A percentile compares a stretch with the other conserved stretches of the same genome.
phyloP scores from a whole-genome alignment of 305 asterid genomes.

The Rubia occidens region DNA sequence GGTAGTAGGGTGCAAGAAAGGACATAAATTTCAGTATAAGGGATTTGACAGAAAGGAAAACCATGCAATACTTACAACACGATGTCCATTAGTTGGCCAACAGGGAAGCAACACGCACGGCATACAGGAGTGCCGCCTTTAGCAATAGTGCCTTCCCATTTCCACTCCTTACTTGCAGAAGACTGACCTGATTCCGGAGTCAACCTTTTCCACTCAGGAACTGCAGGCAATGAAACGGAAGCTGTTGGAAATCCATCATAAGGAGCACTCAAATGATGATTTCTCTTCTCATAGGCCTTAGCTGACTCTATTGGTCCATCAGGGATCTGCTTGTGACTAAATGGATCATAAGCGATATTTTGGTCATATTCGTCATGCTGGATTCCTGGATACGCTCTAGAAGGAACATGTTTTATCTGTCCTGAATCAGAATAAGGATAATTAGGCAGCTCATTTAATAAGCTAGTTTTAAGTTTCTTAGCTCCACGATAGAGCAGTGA shows the following conservation, averaged over 20 bases:
- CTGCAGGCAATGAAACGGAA: slow-evolving; percentile 31
- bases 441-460: slow-evolving; percentile 59
- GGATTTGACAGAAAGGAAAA: neutral
- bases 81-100: slow-evolving; percentile 76
- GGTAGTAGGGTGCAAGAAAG: neutral
- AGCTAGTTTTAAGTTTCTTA: slow-evolving; percentile 47
- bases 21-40: neutral
- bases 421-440: slow-evolving; percentile 66
- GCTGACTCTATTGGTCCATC: slow-evolving; percentile 29
- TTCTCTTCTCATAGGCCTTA: slow-evolving; percentile 29
- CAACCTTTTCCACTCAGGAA: slow-evolving; percentile 38
- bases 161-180: slow-evolving; percentile 66
- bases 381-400: slow-evolving; percentile 32
- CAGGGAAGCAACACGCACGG: slow-evolving; percentile 94
- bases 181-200: slow-evolving; percentile 37
- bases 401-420: slow-evolving; percentile 32
- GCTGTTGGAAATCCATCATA: slow-evolving; percentile 40
- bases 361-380: slow-evolving; percentile 35
- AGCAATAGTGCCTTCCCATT: slow-evolving; percentile 91
- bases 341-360: slow-evolving; percentile 42
- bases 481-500: slow-evolving; percentile 46
- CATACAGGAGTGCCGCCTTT: slow-evolving; percentile 84
- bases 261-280: slow-evolving; percentile 38
- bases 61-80: slow-evolving; percentile 49
- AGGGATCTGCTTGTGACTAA: slow-evolving; percentile 33